Evolutionary conservation across 1,284 basidiomycete species (phyloP), one percentile per base, ranked within the genome.

Genomic region (Naganishia cerealis): DNA sequence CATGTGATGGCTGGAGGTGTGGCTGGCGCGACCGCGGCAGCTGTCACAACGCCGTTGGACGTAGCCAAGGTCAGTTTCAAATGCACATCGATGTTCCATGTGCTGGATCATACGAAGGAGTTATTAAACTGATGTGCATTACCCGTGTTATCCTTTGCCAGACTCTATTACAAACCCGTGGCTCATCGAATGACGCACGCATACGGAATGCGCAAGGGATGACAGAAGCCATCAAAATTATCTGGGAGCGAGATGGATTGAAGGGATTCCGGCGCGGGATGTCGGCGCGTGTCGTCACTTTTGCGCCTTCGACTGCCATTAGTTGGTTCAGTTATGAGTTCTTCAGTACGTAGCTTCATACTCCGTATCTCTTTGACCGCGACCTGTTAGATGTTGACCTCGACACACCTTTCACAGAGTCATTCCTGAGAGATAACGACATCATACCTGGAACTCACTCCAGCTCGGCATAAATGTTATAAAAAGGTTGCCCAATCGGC

Each of bases 241-340:
- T 99, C 70, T 90, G 90, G 86, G 82, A 82, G 73, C 84, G 90
- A 72, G 92, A 98, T 73, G 96, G 95, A 7, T 62, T 89, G 55
- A 88, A 84, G 75, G 96, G 96, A 0, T 93, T 99, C 77, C 82
- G 84, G 59, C 85, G 96, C 73, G 96, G 96, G 33, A 83, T 99
- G 75, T 85, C 91, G 63, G 96, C 96, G 7, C 86, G 96, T 57
- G 89, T 99, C 57, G 82, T 99, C 77, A 96, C 95, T 12, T 92
- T 92, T 72, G 93, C 98, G 88, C 96, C 96, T 10, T 94, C 91
- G 77, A 98, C 96, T 69, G 96, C 96, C 8, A 85, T 99, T 61
- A 96, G 92, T 81, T 99, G 96, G 95, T 83, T 97, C 78, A 92
- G 90, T 61, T 95, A 95, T 77, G 92, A 95, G 81, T 94, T 94